Conservation (phyloP, 1,284 basidiomycete species). For the Volvariella volvacea region DNA sequence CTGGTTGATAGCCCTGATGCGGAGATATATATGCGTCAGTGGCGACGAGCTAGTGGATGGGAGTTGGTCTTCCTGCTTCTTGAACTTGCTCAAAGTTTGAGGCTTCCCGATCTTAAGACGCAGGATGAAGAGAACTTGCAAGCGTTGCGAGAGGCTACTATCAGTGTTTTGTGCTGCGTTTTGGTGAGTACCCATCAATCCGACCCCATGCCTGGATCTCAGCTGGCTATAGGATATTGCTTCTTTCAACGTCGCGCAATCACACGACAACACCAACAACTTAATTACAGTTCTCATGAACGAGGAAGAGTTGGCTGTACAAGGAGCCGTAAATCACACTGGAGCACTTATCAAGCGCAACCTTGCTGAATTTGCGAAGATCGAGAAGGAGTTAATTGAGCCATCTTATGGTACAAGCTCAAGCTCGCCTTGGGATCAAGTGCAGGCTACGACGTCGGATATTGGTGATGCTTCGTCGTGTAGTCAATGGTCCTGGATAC, state of each 20-base stretch:
- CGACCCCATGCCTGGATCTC: conserved; percentile 2
- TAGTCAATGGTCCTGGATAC: conserved; percentile 11
- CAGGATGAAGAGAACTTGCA: conserved; percentile 9
- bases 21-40: background rate
- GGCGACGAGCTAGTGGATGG: background rate
- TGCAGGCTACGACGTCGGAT: conserved; percentile 2
- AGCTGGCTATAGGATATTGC: conserved; percentile 7
- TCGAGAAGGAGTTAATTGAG: conserved; percentile 20
- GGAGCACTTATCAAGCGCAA: conserved; percentile 32
- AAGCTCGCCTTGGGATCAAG: conserved; percentile 10
- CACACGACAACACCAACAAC: conserved; percentile 27
- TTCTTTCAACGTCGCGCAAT: conserved; percentile 38
- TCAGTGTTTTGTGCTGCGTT: conserved; percentile 40
- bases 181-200: conserved; percentile 28
- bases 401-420: background rate
- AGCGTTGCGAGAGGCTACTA: conserved; percentile 29
- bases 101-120: background rate
- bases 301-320: conserved; percentile 31
- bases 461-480: conserved; percentile 5
- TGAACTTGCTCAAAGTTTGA: conserved; percentile 7
- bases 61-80: background rate
- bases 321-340: conserved; percentile 41
- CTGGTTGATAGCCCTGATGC: too few relatives aligned
- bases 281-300: conserved; percentile 37
- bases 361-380: conserved; percentile 28